phyloP scores from a whole-genome alignment of 768 basidiomycete genomes.

The Lentinula aciculospora region DNA sequence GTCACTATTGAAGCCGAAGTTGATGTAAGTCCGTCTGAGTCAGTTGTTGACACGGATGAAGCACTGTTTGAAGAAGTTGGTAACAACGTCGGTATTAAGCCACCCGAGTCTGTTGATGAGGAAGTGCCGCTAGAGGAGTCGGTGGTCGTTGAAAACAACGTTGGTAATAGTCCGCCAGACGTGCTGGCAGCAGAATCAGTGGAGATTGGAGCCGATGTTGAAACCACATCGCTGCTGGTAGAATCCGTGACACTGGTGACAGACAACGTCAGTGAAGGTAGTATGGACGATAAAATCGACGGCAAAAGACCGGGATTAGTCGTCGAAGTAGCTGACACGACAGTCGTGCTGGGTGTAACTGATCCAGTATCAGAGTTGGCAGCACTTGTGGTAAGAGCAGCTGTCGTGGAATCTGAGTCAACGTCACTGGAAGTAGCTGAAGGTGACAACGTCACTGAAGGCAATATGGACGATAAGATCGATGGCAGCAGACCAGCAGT shows the following conservation, averaged over 20 bases:
- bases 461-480: not conserved
- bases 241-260: not conserved
- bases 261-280: not conserved
- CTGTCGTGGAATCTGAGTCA: not conserved
- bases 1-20: not conserved
- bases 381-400: not conserved
- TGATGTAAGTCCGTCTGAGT: not conserved
- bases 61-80: not conserved
- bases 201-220: not conserved
- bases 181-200: not conserved
- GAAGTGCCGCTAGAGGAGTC: not conserved
- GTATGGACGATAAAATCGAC: not conserved
- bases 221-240: not conserved
- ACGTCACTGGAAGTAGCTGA: not conserved
- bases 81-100: not conserved
- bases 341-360: not conserved
- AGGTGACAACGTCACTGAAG: not conserved
- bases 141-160: not conserved
- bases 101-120: not conserved
- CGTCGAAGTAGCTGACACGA: conserved; percentile 1
- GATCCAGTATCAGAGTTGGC: not conserved
- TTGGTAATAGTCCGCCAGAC: not conserved
- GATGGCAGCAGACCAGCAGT: not conserved
- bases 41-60: not conserved
- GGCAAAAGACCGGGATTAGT: not conserved